Base-by-base conservation (phyloP, 78 protist species). In the Tieghemostelium lacteum region DNA sequence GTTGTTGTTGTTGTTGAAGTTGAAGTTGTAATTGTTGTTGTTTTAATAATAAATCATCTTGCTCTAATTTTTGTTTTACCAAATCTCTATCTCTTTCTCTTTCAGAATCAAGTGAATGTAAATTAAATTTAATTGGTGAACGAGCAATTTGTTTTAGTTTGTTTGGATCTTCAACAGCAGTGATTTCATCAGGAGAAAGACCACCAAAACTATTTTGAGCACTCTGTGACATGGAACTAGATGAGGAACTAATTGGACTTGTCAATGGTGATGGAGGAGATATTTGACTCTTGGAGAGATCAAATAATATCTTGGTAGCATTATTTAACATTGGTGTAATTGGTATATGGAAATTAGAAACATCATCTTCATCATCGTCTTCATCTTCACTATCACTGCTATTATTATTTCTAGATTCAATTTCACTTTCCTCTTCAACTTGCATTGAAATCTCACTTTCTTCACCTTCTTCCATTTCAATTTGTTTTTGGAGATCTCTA, bases 71-170 rank as follows among this genome's bases (percentile, higher is more conserved):
- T 49, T n/a, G n/a, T n/a, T n/a, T n/a, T n/a, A n/a, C n/a, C n/a
- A n/a, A n/a, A n/a, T n/a, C n/a, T n/a, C n/a, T n/a, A n/a, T n/a
- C n/a, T n/a, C n/a, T n/a, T n/a, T n/a, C n/a, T n/a, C n/a, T n/a
- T n/a, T n/a, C n/a, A n/a, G n/a, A n/a, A n/a, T n/a, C n/a, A n/a
- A n/a, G n/a, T n/a, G 58, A 42, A 24, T 54, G 36, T 37, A 64
- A n/a, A 42, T 67, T 67, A 29, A 67, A 67, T 45, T 67, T 67
- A 67, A 67, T 67, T 42, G 75, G 75, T 67, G 75, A 67, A 42
- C 28, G 36, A n/a, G 36, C 39, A 34, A 40, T 40, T 67, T 52
- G 57, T 50, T 60, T 50, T 31, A 19, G 37, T 29, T 34, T 52
- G 17, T 19, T 7, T 65, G 19, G 36, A n/a, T 58, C 64, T 24